Evolutionary conservation across 73 alveolate species (phyloP).

Genomic region (Tetrahymena borealis): DNA sequence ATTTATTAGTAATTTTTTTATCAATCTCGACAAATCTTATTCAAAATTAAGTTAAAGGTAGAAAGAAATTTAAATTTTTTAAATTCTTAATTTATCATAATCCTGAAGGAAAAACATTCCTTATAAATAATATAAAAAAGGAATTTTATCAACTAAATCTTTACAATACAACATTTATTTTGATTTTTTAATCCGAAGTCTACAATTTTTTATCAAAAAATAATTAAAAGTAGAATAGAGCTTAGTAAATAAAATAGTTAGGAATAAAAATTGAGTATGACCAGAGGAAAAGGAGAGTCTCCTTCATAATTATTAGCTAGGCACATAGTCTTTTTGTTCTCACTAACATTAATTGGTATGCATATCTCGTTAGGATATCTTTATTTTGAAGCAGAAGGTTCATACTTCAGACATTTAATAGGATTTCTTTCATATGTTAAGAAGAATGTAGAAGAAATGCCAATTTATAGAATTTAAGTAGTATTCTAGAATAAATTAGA

Average conservation of each 20-base stretch:
- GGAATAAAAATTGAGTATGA: background rate
- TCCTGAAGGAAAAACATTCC: too few relatives aligned
- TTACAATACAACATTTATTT: too few relatives aligned
- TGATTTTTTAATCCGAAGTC: too few relatives aligned
- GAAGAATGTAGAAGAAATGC: background rate
- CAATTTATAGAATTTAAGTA: background rate
- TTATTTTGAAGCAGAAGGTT: background rate
- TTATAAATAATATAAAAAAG: too few relatives aligned
- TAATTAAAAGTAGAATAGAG: background rate
- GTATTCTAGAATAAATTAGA: background rate
- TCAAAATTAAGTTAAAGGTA: too few relatives aligned
- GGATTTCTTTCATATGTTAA: background rate
- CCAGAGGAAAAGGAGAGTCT: background rate
- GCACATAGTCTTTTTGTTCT: background rate
- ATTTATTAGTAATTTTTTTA: too few relatives aligned
- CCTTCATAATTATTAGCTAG: background rate
- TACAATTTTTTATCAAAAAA: too few relatives aligned
- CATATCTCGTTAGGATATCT: background rate
- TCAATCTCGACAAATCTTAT: too few relatives aligned
- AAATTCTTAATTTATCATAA: too few relatives aligned
- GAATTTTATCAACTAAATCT: too few relatives aligned
- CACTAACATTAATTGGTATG: background rate
- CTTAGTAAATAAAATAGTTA: background rate
- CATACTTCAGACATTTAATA: background rate
- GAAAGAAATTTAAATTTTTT: too few relatives aligned